Evolutionary conservation across 2,329 filamentous ascomycete species (phyloP), one percentile per base, ranked within the genome.

Genomic region (Teratosphaeria pseudoeucalypti): DNA sequence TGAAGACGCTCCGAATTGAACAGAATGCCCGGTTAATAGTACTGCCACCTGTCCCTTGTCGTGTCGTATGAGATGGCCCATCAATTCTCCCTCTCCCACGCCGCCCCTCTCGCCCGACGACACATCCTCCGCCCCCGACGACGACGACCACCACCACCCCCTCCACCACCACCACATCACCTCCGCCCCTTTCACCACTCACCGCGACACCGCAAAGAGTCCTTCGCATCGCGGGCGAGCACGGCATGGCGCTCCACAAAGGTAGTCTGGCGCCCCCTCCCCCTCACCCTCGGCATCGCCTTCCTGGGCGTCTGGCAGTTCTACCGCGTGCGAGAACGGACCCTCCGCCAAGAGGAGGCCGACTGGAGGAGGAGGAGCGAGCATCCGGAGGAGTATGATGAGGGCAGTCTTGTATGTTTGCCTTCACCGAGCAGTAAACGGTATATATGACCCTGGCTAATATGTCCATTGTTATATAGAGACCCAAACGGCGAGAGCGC

Each of bases 261-360:
- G 73, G 81, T 94, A 62, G 84, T 89, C 77, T 96, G 92, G 92
- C 90, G 91, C 74, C 89, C 89, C 54, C 95, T 96, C 66, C 92
- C 92, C 26, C 83, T 96, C 58, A 89, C 87, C 29, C 80, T 96
- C 26, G 92, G 92, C 61, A 86, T 96, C 68, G 89, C 84, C 60
- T 91, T 95, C 69, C 80, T 96, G 9, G 92, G 90, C 27, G 78
- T 89, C 57, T 81, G 92, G 56, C 91, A 96, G 68, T 86, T 95
- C 72, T 94, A 92, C 74, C 89, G 89, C 71, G 83, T 89, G 58
- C 55, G 55, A 27, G 72, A 77, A 52, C 72, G 81, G 32, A 79
- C 81, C 60, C 75, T 78, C 32, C 59, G 63, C 53, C 57, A 62
- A 62, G 72, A 74, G 61, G 72, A 76, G 62, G 79, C 81, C 61